phyloP scores from a whole-genome alignment of 345 rosid species.

The Brassica carinata region DNA sequence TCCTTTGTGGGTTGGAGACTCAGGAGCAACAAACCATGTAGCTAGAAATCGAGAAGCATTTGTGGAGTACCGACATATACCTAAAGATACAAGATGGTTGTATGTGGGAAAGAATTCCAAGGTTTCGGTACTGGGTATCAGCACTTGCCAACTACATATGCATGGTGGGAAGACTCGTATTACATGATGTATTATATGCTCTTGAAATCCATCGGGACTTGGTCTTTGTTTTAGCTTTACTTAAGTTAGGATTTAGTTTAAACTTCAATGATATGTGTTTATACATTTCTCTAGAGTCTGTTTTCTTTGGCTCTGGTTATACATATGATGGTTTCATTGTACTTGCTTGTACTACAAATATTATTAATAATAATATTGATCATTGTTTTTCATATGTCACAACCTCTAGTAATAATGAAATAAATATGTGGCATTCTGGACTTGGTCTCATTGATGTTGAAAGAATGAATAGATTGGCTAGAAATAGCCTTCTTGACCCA shows the following conservation, averaged over 20 bases:
- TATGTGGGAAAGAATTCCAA: not conserved
- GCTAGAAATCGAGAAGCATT: not conserved
- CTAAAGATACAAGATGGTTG: constrained; percentile 7
- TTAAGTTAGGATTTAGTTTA: constrained; percentile 8
- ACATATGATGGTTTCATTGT: not conserved
- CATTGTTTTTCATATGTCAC: not conserved
- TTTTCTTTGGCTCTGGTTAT: not conserved
- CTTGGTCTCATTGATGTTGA: not conserved
- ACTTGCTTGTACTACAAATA: not conserved
- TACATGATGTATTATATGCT: not conserved
- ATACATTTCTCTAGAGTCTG: not conserved
- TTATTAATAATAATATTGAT: not conserved
- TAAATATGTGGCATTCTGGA: not conserved
- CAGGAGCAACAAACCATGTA: not conserved
- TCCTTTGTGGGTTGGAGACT: constrained; percentile 26
- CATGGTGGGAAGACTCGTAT: not conserved
- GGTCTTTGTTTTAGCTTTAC: not conserved
- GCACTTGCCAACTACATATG: not conserved
- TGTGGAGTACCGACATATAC: not conserved
- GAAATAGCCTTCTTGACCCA: not conserved
- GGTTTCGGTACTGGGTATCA: not conserved
- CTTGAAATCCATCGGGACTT: not conserved
- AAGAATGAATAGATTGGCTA: not conserved
- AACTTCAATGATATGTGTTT: not conserved
- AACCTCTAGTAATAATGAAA: not conserved